Percentiles rank a stretch among this genome's conserved stretches.
Evolutionary conservation across 1,284 basidiomycete genomes (phyloP).

Genomic region (Abortiporus biennis): DNA sequence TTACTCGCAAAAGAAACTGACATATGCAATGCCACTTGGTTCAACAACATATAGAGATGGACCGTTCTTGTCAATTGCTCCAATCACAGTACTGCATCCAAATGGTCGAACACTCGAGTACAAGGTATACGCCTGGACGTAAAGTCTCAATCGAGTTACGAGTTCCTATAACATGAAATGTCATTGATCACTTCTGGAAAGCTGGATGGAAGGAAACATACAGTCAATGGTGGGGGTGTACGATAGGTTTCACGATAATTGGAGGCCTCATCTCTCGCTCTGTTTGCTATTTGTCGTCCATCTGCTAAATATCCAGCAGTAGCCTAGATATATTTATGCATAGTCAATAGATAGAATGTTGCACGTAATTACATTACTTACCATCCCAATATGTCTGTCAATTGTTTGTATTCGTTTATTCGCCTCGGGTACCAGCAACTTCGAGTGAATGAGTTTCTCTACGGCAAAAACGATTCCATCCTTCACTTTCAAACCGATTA

Average conservation of each 20-base stretch:
- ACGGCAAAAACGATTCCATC: conserved; percentile 94
- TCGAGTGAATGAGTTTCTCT: conserved; percentile 97
- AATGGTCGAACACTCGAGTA: conserved; percentile 98
- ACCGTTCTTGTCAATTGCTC: conserved; percentile 84
- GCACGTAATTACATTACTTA: conserved; percentile 22
- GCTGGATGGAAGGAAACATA: conserved; percentile 27
- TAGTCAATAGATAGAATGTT: not conserved
- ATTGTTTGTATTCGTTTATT: conserved; percentile 93
- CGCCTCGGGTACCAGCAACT: conserved; percentile 89
- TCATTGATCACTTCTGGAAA: not conserved
- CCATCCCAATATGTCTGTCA: conserved; percentile 91
- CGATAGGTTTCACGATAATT: conserved; percentile 76
- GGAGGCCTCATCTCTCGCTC: conserved; percentile 82
- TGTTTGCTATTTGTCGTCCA: conserved; percentile 83
- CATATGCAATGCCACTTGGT: conserved; percentile 91
- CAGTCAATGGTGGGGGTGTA: conserved; percentile 78
- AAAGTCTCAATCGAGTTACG: conserved; percentile 81
- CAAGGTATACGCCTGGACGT: conserved; percentile 94
- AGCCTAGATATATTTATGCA: conserved; percentile 44
- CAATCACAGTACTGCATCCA: conserved; percentile 90
- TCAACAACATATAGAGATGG: conserved; percentile 91
- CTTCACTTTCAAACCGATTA: conserved; percentile 87
- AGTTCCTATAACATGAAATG: conserved; percentile 46
- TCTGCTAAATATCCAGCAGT: conserved; percentile 94
- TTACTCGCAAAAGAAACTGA: too few species aligned